Base-by-base conservation (phyloP, 2,329 filamentous ascomycete genomes). In the Xylaria hypoxylon region DNA sequence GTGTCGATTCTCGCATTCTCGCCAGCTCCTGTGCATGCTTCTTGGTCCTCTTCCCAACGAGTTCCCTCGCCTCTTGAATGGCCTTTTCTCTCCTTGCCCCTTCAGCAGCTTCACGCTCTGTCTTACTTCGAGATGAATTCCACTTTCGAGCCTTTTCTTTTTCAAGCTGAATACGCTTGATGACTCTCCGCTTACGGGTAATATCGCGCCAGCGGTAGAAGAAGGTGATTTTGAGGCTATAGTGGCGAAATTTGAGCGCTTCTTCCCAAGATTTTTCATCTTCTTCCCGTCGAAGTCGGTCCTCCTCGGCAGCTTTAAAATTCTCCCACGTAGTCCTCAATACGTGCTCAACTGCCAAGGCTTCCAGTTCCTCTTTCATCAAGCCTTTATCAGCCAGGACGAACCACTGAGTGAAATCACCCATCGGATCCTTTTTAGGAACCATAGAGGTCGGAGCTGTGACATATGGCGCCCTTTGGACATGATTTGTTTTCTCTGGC, bases 161-260 rank as follows among this genome's bases (percentile, higher is more conserved):
- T 22, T 84, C 85, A 45, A 82, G 80, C 35, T 80, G 80, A 7
- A 86, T 84, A 24, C 87, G 81, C n/a, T 80, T 80, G 62, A 82
- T 80, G 17, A 85, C 80, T 2, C 83, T 81, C 19, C 80, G 81
- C 51, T 82, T 80, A 13, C 85, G 80, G 8, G 83, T 84, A 44
- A 77, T 81, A 15, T 83, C 75, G 55, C 82, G 84, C 87, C 87
- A 89, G 19, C 79, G 79, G 70, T 88, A 87, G 66, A 88, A 87
- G 74, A 81, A 89, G 53, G 83, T 87, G 65, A 87, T 77, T 13
- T 79, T 77, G 33, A 89, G 78, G 61, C 80, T 87, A 72, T 85
- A 83, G 3, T 70, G 72, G 42, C 84, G 80, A 69, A 85, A 87
- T n/a, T 79, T 75, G 17, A 80, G 78, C 15, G 85, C 85, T 59